These are phyloP conservation scores for Aquilaria sinensis DNA, from an alignment of 345 rosid species.

Conservation along the genomic window DNA sequence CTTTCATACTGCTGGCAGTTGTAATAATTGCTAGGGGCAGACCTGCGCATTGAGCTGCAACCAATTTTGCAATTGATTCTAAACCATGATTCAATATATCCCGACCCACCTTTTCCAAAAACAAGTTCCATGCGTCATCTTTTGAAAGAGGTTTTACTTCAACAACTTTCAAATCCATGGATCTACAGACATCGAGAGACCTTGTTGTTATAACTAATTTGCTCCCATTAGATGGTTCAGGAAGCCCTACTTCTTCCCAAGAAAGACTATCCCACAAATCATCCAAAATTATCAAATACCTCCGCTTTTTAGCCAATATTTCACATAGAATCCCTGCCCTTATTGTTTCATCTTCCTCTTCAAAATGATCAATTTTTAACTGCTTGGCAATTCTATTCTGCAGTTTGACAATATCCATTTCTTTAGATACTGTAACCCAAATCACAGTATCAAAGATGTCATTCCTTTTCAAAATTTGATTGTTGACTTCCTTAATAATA, in stretches of 20 bases:
- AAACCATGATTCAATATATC: conserved; percentile 1
- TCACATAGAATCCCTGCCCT: neutral
- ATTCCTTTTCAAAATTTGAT: neutral
- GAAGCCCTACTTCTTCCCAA: conserved; percentile 14
- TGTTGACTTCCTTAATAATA: conserved; percentile 5
- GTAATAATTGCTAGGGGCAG: conserved; percentile 11
- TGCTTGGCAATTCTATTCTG: conserved; percentile 10
- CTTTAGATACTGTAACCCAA: conserved; percentile 24
- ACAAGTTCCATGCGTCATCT: conserved; percentile 21
- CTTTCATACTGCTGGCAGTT: conserved; percentile 5
- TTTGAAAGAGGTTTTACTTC: conserved; percentile 12
- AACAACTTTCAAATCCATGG: conserved; percentile 9
- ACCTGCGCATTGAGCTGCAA: conserved; percentile 6
- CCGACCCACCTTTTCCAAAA: conserved; percentile 15
- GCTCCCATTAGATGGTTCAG: conserved; percentile 14
- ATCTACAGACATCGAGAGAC: conserved; percentile 6
- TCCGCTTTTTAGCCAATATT: conserved; percentile 6
- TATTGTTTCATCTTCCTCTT: neutral
- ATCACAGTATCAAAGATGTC: conserved; percentile 12
- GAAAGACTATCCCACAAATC: conserved; percentile 16
- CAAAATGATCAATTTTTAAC: conserved; percentile 4
- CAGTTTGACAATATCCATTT: neutral
- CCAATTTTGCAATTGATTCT: conserved; percentile 6
- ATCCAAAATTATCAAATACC: conserved; percentile 13
- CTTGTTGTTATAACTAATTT: conserved; percentile 9